A percentile compares a stretch with the other conserved stretches of the same genome.
Evolutionary conservation across 2,329 filamentous ascomycete species (phyloP).

Genomic region (Chaetomium sp.): DNA sequence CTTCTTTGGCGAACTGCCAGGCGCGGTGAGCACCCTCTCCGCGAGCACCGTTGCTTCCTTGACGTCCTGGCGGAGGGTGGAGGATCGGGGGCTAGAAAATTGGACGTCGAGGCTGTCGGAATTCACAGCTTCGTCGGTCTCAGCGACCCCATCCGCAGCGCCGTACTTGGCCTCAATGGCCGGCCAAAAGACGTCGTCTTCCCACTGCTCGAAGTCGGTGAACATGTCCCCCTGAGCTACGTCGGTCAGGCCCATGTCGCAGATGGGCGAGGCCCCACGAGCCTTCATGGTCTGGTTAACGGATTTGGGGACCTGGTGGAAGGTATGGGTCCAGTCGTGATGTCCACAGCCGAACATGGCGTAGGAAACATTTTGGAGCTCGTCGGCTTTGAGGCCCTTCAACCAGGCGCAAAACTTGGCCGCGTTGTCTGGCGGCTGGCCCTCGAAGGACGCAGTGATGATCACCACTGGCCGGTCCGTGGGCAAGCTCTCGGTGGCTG

Average conservation of each 20-base stretch:
- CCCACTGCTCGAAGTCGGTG: constrained; percentile 67
- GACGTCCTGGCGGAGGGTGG: constrained; percentile 64
- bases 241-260: constrained; percentile 58
- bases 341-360: constrained; percentile 70
- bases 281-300: constrained; percentile 58
- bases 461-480: constrained; percentile 64
- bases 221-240: constrained; percentile 67
- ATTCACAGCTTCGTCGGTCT: constrained; percentile 38
- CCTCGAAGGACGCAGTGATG: constrained; percentile 73
- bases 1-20: constrained; percentile 51
- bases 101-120: constrained; percentile 47
- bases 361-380: constrained; percentile 61
- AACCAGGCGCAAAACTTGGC: constrained; percentile 69
- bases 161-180: constrained; percentile 51
- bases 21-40: constrained; percentile 50
- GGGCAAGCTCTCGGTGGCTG: constrained; percentile 61
- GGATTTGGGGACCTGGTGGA: constrained; percentile 66
- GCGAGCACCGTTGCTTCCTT: constrained; percentile 61
- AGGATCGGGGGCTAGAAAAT: constrained; percentile 56
- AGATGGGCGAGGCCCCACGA: constrained; percentile 51
- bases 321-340: constrained; percentile 60
- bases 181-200: constrained; percentile 57
- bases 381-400: constrained; percentile 51
- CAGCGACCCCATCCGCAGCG: constrained; percentile 23
- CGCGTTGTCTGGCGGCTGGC: constrained; percentile 73